Evolutionary conservation across 352 stramenopile genomes (phyloP), one percentile per base, ranked within the genome.

Genomic region (Phytophthora fragariaefolia): DNA sequence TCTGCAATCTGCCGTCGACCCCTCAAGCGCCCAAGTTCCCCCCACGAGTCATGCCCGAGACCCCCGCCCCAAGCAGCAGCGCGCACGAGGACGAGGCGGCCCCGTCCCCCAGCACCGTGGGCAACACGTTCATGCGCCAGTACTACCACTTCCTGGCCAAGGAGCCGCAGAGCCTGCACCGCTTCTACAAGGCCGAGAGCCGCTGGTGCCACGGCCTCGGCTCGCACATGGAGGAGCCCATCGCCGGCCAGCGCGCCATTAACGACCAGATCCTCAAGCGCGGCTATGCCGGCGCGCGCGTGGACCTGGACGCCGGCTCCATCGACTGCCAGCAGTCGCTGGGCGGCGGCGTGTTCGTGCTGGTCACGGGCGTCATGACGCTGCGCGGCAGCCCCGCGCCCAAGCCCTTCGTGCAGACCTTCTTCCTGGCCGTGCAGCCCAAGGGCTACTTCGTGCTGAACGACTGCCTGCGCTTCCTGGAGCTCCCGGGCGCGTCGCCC

Each of bases 381-480:
- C 73, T 96, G 51, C 74, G 71, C 7, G 47, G 61, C 58, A 83
- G 57, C 48, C 51, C 73, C 10, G 54, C 66, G 46, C 85, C 88
- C 10, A 85, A 90, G 71, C 86, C 84, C 7, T 96, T 96, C 54
- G 88, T 95, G 56, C 88, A 96, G 74, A 95, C 86, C 15, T 96
- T 96, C 66, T 95, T 95, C 73, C 55, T 96, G 30, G 88, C 88
- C 22, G 85, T 92, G 67, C 88, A 96, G 69, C 83, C 87, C 34
- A 96, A 95, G 50, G 88, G 88, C 6, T 96, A 92, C 74, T 96
- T 96, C 75, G 85, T 96, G 53, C 68, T 95, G 27, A 96, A 96
- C 65, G 88, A 96, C 64, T 92, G 87, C 65, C 62, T 96, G 66
- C 85, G 88, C 42, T 95, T 96, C 79, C 68, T 96, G 6, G 85